Evolutionary conservation across 768 basidiomycete genomes (phyloP).

Genomic region (Hericium alpestre): DNA sequence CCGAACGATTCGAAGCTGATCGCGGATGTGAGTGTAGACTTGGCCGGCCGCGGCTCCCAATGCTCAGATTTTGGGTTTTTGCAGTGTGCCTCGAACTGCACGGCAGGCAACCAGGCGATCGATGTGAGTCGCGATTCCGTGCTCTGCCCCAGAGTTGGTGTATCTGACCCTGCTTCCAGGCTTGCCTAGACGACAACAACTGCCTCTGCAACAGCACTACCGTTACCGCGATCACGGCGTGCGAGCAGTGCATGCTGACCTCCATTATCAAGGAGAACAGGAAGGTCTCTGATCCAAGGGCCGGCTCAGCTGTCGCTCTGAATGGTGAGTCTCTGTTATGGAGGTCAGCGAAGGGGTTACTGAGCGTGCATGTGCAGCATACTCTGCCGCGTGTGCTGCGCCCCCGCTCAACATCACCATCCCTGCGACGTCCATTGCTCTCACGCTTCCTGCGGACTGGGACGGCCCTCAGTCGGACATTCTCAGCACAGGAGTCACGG

Average conservation of each 20-base stretch:
- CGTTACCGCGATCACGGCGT: slow-evolving; percentile 32
- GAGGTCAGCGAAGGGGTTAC: background rate
- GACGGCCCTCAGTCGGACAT: slow-evolving; percentile 44
- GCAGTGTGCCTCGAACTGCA: slow-evolving; percentile 23
- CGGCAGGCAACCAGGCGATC: slow-evolving; percentile 16
- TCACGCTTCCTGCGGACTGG: slow-evolving; percentile 43
- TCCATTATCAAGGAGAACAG: slow-evolving; percentile 41
- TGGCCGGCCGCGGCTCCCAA: too few species aligned
- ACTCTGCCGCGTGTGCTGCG: slow-evolving; percentile 35
- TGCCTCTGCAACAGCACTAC: slow-evolving; percentile 46
- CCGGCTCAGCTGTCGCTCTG: slow-evolving; percentile 52
- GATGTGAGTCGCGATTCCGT: slow-evolving; percentile 13
- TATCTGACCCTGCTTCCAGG: slow-evolving; percentile 16
- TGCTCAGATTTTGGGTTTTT: background rate
- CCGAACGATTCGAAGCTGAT: slow-evolving; percentile 24
- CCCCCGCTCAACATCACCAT: slow-evolving; percentile 27
- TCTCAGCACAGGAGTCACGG: slow-evolving; percentile 34
- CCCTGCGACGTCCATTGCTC: slow-evolving; percentile 26
- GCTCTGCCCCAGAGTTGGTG: too few species aligned
- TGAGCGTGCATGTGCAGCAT: slow-evolving; percentile 31
- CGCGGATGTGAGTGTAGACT: slow-evolving; percentile 16
- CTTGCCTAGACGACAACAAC: slow-evolving; percentile 29
- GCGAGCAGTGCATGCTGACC: slow-evolving; percentile 62
- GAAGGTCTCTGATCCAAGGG: slow-evolving; percentile 37
- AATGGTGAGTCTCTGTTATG: slow-evolving; percentile 30